Percentiles rank a stretch among this genome's conserved stretches.
Evolutionary conservation across 352 stramenopile genomes (phyloP).

Genomic region (Phytopythium delawarense): DNA sequence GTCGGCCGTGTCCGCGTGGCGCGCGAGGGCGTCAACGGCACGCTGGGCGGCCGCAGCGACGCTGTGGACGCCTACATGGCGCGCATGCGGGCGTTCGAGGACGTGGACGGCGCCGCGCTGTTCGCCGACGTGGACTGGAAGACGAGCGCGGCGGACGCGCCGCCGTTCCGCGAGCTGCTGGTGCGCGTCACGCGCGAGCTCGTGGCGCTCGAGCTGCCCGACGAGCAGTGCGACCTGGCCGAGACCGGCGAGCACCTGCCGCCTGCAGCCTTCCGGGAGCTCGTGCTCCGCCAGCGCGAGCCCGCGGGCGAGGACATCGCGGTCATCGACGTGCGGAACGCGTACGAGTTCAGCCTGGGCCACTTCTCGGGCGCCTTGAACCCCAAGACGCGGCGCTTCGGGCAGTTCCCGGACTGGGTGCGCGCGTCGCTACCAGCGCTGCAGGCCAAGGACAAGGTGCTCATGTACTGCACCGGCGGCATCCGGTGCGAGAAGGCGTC

Average conservation of each 20-base stretch:
- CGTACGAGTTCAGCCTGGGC: slow-evolving; percentile 81
- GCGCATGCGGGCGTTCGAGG: slow-evolving; percentile 37
- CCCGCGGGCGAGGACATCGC: slow-evolving; percentile 22
- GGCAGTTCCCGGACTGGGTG: slow-evolving; percentile 72
- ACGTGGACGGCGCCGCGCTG: background rate
- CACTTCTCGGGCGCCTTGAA: slow-evolving; percentile 75
- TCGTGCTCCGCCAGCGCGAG: slow-evolving; percentile 22
- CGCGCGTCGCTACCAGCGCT: slow-evolving; percentile 46
- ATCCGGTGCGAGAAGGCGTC: slow-evolving; percentile 85
- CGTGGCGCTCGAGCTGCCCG: slow-evolving; percentile 67
- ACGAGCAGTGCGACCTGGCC: slow-evolving; percentile 40
- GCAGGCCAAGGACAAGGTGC: slow-evolving; percentile 64
- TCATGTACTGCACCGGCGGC: slow-evolving; percentile 87
- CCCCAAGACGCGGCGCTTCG: slow-evolving; percentile 76
- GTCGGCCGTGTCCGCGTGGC: slow-evolving; percentile 72
- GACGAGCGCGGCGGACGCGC: slow-evolving; percentile 39
- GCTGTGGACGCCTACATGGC: slow-evolving; percentile 64
- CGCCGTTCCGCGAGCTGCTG: slow-evolving; percentile 63
- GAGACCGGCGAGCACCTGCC: slow-evolving; percentile 50
- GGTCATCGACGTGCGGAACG: slow-evolving; percentile 74
- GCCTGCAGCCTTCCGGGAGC: slow-evolving; percentile 57
- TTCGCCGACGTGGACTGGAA: slow-evolving; percentile 81
- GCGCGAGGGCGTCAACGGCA: slow-evolving; percentile 86
- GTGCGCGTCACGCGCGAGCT: slow-evolving; percentile 70
- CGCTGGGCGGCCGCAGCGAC: slow-evolving; percentile 41